A percentile compares a stretch with the other conserved stretches of the same genome.
phyloP scores from a whole-genome alignment of 1,139 yeast species.

The Debaryomyces psychrophilus region DNA sequence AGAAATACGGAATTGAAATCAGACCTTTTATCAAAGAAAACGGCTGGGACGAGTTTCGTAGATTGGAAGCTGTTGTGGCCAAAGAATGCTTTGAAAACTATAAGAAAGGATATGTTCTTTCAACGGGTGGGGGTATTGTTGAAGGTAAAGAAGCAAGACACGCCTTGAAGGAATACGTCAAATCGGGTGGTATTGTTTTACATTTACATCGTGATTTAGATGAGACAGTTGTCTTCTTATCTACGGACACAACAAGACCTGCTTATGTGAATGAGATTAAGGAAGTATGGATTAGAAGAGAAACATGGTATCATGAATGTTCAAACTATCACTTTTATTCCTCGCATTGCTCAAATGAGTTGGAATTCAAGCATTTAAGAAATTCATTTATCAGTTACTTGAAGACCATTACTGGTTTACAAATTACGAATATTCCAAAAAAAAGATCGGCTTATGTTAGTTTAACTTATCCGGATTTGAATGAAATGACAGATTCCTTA shows the following conservation, averaged over 20 bases:
- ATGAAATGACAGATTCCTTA: slow-evolving; percentile 45
- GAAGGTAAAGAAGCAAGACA: slow-evolving; percentile 73
- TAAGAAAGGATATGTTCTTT: slow-evolving; percentile 66
- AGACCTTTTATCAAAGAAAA: slow-evolving; percentile 64
- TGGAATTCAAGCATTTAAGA: slow-evolving; percentile 61
- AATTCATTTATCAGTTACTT: slow-evolving; percentile 62
- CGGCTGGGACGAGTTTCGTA: slow-evolving; percentile 90
- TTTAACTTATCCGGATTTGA: slow-evolving; percentile 62
- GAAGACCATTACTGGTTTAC: slow-evolving; percentile 65
- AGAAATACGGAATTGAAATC: slow-evolving; percentile 55
- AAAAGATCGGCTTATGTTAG: slow-evolving; percentile 72
- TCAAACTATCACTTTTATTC: slow-evolving; percentile 81
- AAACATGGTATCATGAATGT: slow-evolving; percentile 77
- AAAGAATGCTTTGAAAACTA: slow-evolving; percentile 51
- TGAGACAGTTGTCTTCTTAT: slow-evolving; percentile 74
- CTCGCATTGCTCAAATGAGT: slow-evolving; percentile 62
- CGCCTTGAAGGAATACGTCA: slow-evolving; percentile 55
- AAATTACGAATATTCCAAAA: slow-evolving; percentile 46
- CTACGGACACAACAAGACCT: slow-evolving; percentile 82
- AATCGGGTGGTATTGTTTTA: slow-evolving; percentile 72
- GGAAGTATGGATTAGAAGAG: slow-evolving; percentile 83
- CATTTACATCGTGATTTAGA: slow-evolving; percentile 89
- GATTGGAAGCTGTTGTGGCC: slow-evolving; percentile 63
- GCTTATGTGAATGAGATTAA: slow-evolving; percentile 78
- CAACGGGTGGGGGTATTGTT: slow-evolving; percentile 97